Evolutionary conservation across 495 filamentous ascomycete species (phyloP).

Genomic region (Annulohypoxylon bovei): DNA sequence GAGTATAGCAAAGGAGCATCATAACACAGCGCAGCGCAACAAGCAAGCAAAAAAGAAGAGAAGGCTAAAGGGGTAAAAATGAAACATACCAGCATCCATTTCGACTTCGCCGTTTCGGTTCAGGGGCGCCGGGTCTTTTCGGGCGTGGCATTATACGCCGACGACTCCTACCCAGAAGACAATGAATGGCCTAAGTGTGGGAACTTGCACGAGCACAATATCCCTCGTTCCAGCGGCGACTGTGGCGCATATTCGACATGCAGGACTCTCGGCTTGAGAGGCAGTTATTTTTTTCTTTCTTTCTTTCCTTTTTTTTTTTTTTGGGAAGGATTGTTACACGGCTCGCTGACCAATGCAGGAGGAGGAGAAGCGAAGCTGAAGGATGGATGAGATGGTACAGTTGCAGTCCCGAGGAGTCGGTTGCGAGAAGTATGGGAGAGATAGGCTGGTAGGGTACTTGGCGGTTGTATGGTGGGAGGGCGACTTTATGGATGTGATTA

Average conservation of each 20-base stretch:
- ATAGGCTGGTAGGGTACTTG: slow-evolving; percentile 6
- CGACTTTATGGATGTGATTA: slow-evolving; percentile 28
- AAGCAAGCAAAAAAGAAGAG: neutral
- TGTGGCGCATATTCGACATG: slow-evolving; percentile 46
- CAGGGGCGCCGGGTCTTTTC: slow-evolving; percentile 70
- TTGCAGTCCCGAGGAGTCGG: slow-evolving; percentile 37
- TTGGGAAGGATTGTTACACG: slow-evolving; percentile 40
- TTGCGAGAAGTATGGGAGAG: slow-evolving; percentile 30
- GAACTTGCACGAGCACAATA: slow-evolving; percentile 47
- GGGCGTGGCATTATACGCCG: slow-evolving; percentile 70
- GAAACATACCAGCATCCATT: slow-evolving; percentile 80
- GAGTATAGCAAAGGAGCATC: neutral
- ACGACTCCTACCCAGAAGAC: slow-evolving; percentile 24
- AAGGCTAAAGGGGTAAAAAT: neutral
- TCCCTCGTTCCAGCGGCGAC: slow-evolving; percentile 45
- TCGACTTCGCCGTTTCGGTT: slow-evolving; percentile 77
- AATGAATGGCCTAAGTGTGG: slow-evolving; percentile 40
- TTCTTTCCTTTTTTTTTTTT: slow-evolving; percentile 7
- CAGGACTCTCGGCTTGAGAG: slow-evolving; percentile 44
- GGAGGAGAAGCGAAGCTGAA: slow-evolving; percentile 9
- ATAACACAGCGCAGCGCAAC: neutral
- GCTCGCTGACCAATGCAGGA: slow-evolving; percentile 41
- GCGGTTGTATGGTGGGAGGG: slow-evolving; percentile 29
- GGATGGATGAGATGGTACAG: slow-evolving; percentile 36
- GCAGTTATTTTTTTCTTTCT: slow-evolving; percentile 24